Base-by-base conservation (phyloP, 345 rosid species). In the Boechera stricta region DNA sequence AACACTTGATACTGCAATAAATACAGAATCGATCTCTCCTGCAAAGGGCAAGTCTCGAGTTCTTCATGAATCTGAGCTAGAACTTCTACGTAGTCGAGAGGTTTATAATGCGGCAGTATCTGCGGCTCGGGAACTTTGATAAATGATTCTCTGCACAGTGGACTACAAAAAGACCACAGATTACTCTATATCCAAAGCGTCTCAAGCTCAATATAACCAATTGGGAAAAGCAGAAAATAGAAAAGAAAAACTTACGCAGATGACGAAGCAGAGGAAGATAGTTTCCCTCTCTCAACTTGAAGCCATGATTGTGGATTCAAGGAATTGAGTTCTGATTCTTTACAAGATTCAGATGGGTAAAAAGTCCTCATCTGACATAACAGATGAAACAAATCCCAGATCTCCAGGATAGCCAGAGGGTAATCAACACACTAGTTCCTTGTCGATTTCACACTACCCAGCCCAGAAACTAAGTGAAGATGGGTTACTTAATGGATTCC, bases 261-360 rank as follows among this genome's bases (percentile, higher is more conserved):
- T 31, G 89, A 75, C 52, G 90, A 84, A 39, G 84, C 71, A 15
- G 81, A 85, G 16, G 89, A 75, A 24, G 91, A 81, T 5, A 85
- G 85, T 78, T 93, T 95, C 80, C 98, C 99, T 82, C 98, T 88
- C 79, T 95, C 99, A 74, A 92, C 98, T 84, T 95, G 99, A 69
- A 92, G 99, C 99, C 99, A 95, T 63, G 98, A 91, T 85, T 95
- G 98, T 5, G 97, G 98, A 90, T 95, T 95, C 51, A 91, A 78
- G 1, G 89, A 87, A 87, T 87, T 75, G 79, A 87, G 86, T 77
- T 89, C 93, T 59, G 92, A 76, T 59, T 93, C 98, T 87, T 92
- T 95, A 84, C 87, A 93, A 31, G 94, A 84, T 67, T 92, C 97
- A 59, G 97, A 85, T 5, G 93, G 89, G 70, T 86, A 86, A 80